Percentiles rank a stretch among this genome's conserved stretches.
Conservation (phyloP, 2,329 filamentous ascomycete species). For the Anisogramma anomala region DNA sequence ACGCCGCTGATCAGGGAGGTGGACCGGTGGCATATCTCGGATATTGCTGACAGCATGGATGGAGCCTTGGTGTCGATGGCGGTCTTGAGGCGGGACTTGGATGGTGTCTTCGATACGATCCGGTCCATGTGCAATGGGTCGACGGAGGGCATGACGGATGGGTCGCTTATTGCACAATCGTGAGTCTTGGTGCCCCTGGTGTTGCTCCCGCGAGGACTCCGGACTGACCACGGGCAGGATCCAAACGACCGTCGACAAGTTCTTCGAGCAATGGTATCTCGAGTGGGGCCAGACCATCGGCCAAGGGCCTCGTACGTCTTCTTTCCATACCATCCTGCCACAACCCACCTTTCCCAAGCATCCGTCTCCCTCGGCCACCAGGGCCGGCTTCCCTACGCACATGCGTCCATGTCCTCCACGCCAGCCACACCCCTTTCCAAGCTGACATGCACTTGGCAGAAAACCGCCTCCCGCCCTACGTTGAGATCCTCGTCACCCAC, state of each 20-base stretch:
- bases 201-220: neutral
- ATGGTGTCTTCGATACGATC: constrained; percentile 45
- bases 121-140: constrained; percentile 49
- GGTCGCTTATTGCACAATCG: constrained; percentile 42
- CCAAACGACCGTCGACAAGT: constrained; percentile 49
- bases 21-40: constrained; percentile 56
- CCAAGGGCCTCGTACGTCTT: constrained; percentile 34
- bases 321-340: neutral
- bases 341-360: neutral
- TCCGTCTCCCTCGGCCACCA: too few species aligned
- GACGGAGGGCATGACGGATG: constrained; percentile 35
- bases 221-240: constrained; percentile 28
- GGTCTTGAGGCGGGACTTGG: constrained; percentile 54
- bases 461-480: constrained; percentile 54
- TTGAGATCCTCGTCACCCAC: constrained; percentile 63
- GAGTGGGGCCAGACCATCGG: constrained; percentile 50
- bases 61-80: constrained; percentile 62
- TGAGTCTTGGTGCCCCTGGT: constrained; percentile 19
- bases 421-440: too few species aligned
- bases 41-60: constrained; percentile 54
- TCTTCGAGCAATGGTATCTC: constrained; percentile 54
- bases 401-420: too few species aligned
- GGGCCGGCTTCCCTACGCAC: too few species aligned
- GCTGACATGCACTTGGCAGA: too few species aligned
- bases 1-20: constrained; percentile 56